Evolutionary conservation across 176 grass and related monocot genomes (phyloP).

Genomic region (Canna indica): DNA sequence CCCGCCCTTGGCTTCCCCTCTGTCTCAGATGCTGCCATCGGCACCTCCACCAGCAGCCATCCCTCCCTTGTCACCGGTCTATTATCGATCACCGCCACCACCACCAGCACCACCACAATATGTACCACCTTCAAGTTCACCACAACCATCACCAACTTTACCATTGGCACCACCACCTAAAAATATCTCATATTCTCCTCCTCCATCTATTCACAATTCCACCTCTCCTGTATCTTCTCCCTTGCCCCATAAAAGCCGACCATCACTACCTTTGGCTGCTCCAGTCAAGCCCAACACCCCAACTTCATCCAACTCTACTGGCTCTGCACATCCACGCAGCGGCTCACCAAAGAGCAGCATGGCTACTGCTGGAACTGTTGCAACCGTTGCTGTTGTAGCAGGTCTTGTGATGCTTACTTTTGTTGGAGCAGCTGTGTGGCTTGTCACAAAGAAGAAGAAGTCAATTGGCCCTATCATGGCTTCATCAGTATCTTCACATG

Average conservation of each 20-base stretch:
- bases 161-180: slow-evolving; percentile 18
- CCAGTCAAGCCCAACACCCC: background rate
- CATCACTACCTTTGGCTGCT: background rate
- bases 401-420: slow-evolving; percentile 31
- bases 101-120: slow-evolving; percentile 8
- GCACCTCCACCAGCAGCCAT: slow-evolving; percentile 36
- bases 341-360: slow-evolving; percentile 2
- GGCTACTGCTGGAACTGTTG: slow-evolving; percentile 9
- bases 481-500: slow-evolving; percentile 30
- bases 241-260: background rate
- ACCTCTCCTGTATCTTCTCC: background rate
- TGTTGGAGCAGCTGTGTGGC: slow-evolving; percentile 32
- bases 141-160: background rate
- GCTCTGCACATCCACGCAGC: background rate
- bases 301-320: background rate
- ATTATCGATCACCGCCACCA: slow-evolving; percentile 30
- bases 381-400: slow-evolving; percentile 24
- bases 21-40: slow-evolving; percentile 23
- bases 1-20: slow-evolving; percentile 20
- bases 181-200: slow-evolving; percentile 25
- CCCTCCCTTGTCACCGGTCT: slow-evolving; percentile 19
- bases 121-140: slow-evolving; percentile 1
- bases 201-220: background rate
- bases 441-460: slow-evolving; percentile 51
- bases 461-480: slow-evolving; percentile 19